Conservation (phyloP, 441 rosid genomes). For the Monsonia emarginata region DNA sequence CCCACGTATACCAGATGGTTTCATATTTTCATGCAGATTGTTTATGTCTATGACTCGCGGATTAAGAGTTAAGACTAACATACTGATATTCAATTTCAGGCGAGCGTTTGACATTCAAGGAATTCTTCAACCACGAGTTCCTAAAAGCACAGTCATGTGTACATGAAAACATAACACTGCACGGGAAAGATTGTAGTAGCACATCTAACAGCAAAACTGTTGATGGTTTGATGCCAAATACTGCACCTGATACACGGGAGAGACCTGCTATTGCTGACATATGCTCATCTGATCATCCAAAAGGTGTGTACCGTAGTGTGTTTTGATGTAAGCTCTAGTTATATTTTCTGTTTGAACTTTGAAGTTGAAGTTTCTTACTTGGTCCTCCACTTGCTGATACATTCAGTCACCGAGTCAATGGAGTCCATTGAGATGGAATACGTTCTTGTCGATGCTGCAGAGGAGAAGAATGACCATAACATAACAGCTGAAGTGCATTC, state of each 20-base stretch:
- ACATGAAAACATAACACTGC: slow-evolving; percentile 20
- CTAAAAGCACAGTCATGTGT: slow-evolving; percentile 21
- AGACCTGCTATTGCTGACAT: slow-evolving; percentile 29
- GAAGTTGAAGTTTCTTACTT: slow-evolving; percentile 19
- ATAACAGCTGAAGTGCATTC: slow-evolving; percentile 26
- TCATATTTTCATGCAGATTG: slow-evolving; percentile 5
- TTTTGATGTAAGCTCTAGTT: slow-evolving; percentile 8
- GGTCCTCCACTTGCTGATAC: slow-evolving; percentile 16
- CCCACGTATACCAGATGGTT: slow-evolving; percentile 45
- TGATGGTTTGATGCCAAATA: slow-evolving; percentile 21
- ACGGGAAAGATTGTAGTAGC: slow-evolving; percentile 20
- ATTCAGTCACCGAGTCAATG: slow-evolving; percentile 44
- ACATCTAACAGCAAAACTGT: slow-evolving; percentile 27
- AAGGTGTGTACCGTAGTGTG: slow-evolving; percentile 26
- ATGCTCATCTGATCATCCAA: slow-evolving; percentile 28
- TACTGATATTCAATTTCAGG: slow-evolving; percentile 32
- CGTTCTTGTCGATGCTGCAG: slow-evolving; percentile 49
- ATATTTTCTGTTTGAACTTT: no score
- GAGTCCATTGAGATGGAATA: slow-evolving; percentile 69
- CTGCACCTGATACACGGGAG: slow-evolving; percentile 25
- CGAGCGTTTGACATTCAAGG: slow-evolving; percentile 57
- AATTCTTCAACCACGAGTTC: slow-evolving; percentile 70
- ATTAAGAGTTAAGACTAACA: not conserved
- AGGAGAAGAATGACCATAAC: slow-evolving; percentile 30
- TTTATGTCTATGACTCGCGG: slow-evolving; percentile 5